Base-by-base conservation (phyloP, 2,329 filamentous ascomycete genomes). In the Aphanoascus verrucosus region DNA sequence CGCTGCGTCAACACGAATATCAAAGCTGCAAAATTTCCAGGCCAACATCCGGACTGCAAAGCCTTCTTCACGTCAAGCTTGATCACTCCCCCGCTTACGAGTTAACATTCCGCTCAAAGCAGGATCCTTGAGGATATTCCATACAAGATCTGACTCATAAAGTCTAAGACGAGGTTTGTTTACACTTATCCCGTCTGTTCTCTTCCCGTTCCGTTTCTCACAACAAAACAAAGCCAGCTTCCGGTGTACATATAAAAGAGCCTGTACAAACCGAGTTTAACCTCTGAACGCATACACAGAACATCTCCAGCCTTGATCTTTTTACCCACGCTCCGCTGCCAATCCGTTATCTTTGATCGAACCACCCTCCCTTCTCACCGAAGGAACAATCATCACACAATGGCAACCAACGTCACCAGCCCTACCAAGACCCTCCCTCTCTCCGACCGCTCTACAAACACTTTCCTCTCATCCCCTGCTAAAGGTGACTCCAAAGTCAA, bases 361-460 rank as follows among this genome's bases (percentile, higher is more conserved):
- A 37, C 3, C 35, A 11, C 35, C 3, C 35, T 37, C 35, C 35
- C n/a, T n/a, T 37, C 35, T 37, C 35, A 3, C 35, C 9, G 35
- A 11, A 37, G n/a, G 8, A 23, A 43, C 40, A 14, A 17, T 5
- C 37, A 23, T 38, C 31, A 8, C 34, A 37, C 37, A 41, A 51
- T 49, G 47, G 8, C 52, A 50, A 32, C 17, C 31, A 50, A 50
- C 40, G 19, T 40, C 7, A 60, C 49, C 14, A 56, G 55, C 47
- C 55, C 58, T 15, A 38, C 49, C 11, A 59, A 65, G 58, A 48
- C 60, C 11, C 63, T 67, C 48, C 69, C 69, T 48, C 65, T 72
- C 51, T 61, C 66, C 45, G 66, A 69, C 58, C 69, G 69, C 53
- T 64, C 69, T 19, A 71, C 69, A 58, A 72, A 72, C 62, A 72